Base-by-base conservation (phyloP, 176 grass and related monocot species). In the Poa pratensis region DNA sequence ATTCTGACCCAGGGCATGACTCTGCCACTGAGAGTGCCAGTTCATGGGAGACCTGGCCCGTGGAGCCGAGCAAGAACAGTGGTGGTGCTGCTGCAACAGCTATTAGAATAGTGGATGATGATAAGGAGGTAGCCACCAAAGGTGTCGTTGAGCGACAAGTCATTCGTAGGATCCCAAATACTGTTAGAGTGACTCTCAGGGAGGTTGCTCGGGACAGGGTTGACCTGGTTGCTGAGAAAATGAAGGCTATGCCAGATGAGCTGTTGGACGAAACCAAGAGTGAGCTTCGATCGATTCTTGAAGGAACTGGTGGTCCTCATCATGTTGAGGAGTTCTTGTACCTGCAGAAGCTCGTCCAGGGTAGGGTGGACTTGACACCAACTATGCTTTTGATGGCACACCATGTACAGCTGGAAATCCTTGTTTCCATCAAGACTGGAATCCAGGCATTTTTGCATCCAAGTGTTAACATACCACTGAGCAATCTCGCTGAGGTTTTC, bases 361-460 rank as follows among this genome's bases (percentile, higher is more conserved):
- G 80, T 43, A 95, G 93, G 86, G 68, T 72, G 53, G 96, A 95
- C 66, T 61, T 95, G 54, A 90, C 89, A 23, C 45, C 76, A 23
- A 34, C 77, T 49, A 66, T 77, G 12, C 96, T 98, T 63, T 74
- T 42, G 48, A 55, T 84, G 73, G 86, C 93, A 6, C 96, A 98
- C 69, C 83, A 73, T 37, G 89, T 90, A 63, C 96, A 98, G 72
- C 67, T 95, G 55, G 96, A 92, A 86, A 87, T 98, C 46, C 89
- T 98, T 43, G 89, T 95, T 20, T 77, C 96, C 52, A 85, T 98
- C 64, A 98, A 94, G 80, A 98, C 88, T 3, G 89, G 91, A 65
- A 94, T 98, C 83, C 85, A 90, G 46, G 93, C 91, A 3, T 98
- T 93, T 86, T 18, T 98, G 83, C 93, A 98, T 28, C 91, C 90